Base-by-base conservation (phyloP, 805 yeast species). In the Blastobotrys peoriensis region DNA sequence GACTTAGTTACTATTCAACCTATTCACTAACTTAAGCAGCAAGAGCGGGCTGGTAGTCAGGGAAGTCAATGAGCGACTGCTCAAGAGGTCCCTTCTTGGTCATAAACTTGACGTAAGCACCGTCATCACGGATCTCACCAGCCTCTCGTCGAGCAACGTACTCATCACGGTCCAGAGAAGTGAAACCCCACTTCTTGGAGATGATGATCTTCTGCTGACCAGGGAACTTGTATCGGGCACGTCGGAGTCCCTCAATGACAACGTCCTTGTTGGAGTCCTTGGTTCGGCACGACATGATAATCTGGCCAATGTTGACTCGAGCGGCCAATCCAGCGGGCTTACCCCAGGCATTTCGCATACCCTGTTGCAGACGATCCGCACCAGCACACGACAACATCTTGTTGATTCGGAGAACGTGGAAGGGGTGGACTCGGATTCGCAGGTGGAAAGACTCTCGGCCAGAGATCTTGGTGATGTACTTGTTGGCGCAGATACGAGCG, bases 321-420 rank as follows among this genome's bases (percentile, higher is more conserved):
- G 98, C 98, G 66, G 98, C 98, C 68, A 88, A 80, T 81, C 98
- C 98, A 67, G 89, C 96, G 68, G 98, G 98, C 81, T 93, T 93
- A 88, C 98, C 98, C 98, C 98, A 93, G 71, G 98, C 98, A 82
- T 95, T 95, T 87, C 98, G 91, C 98, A 93, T 93, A 89, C 98
- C 98, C 80, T 93, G 98, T 81, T 93, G 98, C 78, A 93, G 83
- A 86, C 98, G 88, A 91, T 93, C 98, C 73, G 98, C 98, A 86
- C 98, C 98, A 79, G 98, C 98, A 82, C 98, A 93, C 70, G 98
- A 93, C 96, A 93, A 88, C 98, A 93, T 93, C 87, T 93, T 93
- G 93, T 93, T 93, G 81, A 93, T 93, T 79, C 98, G 85, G 74
- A 93, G 83, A 63, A 93, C 98, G 83, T 93, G 98, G 98, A 86